Evolutionary conservation across 2,329 filamentous ascomycete species (phyloP), one percentile per base, ranked within the genome.

Genomic region (Microcyclospora pomicola): DNA sequence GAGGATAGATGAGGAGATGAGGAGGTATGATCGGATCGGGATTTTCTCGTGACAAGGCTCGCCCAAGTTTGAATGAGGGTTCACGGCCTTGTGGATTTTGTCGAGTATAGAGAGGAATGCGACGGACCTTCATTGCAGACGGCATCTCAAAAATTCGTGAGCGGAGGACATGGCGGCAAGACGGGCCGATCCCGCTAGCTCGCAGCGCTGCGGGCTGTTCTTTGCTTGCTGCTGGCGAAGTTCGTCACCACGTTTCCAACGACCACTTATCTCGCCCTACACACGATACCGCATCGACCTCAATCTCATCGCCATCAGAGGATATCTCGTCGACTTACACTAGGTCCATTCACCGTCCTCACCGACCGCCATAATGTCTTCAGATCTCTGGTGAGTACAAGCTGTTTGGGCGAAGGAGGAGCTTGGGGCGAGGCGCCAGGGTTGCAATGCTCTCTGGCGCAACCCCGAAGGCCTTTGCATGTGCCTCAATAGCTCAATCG

Each of bases 381-480:
- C 80, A 57, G 82, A 87, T 71, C 73, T 80, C 63, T 91, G 83
- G 83, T 91, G 46, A 49, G 54, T 54, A 29, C 39, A 42, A 36
- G 34, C 36, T 16, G 37, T 15, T 14, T 10, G 6, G 15, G 15
- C 14, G 13, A 15, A 33, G 31, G 19, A 16, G 31, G 31, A 16
- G 31, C 15, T 14, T 14, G 7, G 31, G 14, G 31, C 31, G 31
- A 24, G 19, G 19, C 19, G 19, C 19, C 19, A 24, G 19, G 19
- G 19, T 5, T 24, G 19, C 19, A 4, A 24, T 24, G 19, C 19
- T 24, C 4, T 24, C 19, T 24, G 19, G 19, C 19, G 19, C 19
- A 24, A 24, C 19, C 19, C 19, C 19, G 19, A 24, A 24, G 19
- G 19, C 7, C 19, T 24, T 24, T 24, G 19, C 19, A 24, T 24